Evolutionary conservation across 768 basidiomycete genomes (phyloP).

Genomic region (Mycena vitilis): DNA sequence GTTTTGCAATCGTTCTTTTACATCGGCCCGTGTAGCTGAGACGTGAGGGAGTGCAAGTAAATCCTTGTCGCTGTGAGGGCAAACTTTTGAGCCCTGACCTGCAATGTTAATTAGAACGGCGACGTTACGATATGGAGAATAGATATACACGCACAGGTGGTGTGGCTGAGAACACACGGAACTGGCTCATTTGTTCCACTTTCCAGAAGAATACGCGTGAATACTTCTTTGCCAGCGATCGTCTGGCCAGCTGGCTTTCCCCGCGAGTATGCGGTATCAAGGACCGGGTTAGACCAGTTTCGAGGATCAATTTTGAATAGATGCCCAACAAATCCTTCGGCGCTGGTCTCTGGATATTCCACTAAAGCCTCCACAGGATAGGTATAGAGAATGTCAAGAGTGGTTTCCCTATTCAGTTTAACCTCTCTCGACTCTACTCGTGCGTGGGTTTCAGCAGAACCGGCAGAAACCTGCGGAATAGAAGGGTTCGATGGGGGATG

Average conservation of each 20-base stretch:
- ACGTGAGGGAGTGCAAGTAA: not conserved
- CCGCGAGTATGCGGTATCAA: not conserved
- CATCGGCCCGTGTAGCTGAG: not conserved
- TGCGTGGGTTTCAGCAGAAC: no score
- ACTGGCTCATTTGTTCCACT: not conserved
- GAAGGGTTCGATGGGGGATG: no score
- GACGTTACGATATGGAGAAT: not conserved
- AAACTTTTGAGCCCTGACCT: conserved; percentile 18
- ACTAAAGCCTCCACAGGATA: not conserved
- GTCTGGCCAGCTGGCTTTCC: not conserved
- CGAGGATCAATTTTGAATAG: not conserved
- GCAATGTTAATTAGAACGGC: not conserved
- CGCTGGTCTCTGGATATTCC: conserved; percentile 3
- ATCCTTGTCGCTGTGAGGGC: not conserved
- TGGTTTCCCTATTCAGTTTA: not conserved
- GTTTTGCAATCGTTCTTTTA: not conserved
- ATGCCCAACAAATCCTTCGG: not conserved
- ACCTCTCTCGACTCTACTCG: no score
- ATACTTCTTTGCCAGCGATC: not conserved
- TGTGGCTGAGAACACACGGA: not conserved
- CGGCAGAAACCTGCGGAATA: no score
- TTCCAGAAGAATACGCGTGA: not conserved
- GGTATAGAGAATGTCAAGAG: not conserved
- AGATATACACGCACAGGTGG: not conserved
- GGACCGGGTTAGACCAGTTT: not conserved